These are phyloP conservation scores for Naganishia kalamii DNA, from an alignment of 768 basidiomycete species.

Conservation along the genomic window DNA sequence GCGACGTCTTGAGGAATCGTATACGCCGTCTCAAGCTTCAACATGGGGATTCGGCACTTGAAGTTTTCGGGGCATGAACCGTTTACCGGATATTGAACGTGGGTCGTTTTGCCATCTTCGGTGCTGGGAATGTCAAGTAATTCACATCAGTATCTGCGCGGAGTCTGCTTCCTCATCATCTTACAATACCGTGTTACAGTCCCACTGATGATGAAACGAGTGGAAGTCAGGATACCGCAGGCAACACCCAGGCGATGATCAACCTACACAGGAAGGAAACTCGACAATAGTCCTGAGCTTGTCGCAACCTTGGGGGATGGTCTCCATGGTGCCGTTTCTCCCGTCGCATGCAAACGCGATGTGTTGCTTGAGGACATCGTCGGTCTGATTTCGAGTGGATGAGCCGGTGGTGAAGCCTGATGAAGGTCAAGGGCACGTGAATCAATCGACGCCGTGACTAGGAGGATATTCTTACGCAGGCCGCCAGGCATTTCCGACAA, in stretches of 20 bases:
- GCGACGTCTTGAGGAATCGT: neutral
- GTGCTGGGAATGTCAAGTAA: neutral
- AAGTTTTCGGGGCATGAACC: neutral
- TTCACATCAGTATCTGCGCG: too few species aligned
- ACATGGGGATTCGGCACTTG: neutral
- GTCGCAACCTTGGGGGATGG: slow-evolving; percentile 4
- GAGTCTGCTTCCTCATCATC: neutral
- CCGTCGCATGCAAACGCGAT: neutral
- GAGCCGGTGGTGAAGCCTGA: neutral
- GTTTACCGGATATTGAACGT: neutral
- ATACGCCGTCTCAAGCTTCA: neutral
- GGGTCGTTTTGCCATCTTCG: slow-evolving; percentile 7
- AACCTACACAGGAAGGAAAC: neutral
- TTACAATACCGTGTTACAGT: slow-evolving; percentile 1
- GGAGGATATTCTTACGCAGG: neutral
- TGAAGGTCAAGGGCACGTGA: neutral
- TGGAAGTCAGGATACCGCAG: too few species aligned
- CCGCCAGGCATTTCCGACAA: slow-evolving; percentile 1
- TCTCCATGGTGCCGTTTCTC: neutral
- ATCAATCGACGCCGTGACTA: neutral
- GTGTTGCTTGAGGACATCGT: neutral
- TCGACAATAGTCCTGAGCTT: neutral
- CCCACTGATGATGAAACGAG: too few species aligned
- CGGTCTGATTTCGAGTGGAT: neutral
- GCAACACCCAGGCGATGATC: neutral